Evolutionary conservation across 192 early-diverging fungal genomes (phyloP).

Genomic region (Paraglomus occultum): DNA sequence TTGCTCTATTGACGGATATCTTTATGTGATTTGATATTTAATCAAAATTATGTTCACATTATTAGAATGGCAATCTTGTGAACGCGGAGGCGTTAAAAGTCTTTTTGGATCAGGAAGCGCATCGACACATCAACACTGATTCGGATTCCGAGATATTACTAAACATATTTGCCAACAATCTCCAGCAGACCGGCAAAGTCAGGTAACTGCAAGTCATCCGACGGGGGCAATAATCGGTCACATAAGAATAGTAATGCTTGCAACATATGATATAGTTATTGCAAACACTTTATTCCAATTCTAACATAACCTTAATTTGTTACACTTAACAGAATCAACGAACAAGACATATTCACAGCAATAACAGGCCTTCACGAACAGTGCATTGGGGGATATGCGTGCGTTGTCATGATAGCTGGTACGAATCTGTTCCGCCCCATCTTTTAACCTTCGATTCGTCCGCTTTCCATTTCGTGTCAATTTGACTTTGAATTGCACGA

Average conservation of each 20-base stretch:
- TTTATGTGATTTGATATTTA: neutral
- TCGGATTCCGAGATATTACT: slow-evolving; percentile 98
- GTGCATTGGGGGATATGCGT: slow-evolving; percentile 92
- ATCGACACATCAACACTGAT: slow-evolving; percentile 99
- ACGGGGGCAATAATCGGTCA: neutral
- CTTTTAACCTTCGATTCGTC: neutral
- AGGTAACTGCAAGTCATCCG: slow-evolving; percentile 40
- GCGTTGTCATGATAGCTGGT: slow-evolving; percentile 95
- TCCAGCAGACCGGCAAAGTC: slow-evolving; percentile 97
- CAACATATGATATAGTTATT: neutral
- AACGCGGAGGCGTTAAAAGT: slow-evolving; percentile 87
- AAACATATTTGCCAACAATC: slow-evolving; percentile 96
- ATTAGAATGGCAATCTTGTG: slow-evolving; percentile 95
- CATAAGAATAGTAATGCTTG: neutral
- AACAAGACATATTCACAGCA: slow-evolving; percentile 97
- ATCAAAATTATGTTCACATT: neutral
- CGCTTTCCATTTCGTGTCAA: slow-evolving; percentile 1
- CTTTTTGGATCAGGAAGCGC: slow-evolving; percentile 92
- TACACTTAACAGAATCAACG: slow-evolving; percentile 70
- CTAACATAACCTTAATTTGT: neutral
- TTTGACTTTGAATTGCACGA: neutral
- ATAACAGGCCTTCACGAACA: slow-evolving; percentile 79
- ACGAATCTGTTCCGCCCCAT: neutral
- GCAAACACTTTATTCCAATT: neutral
- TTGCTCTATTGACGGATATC: neutral